Evolutionary conservation across 2,329 filamentous ascomycete genomes (phyloP).

Genomic region (Mollisiaceae sp.): DNA sequence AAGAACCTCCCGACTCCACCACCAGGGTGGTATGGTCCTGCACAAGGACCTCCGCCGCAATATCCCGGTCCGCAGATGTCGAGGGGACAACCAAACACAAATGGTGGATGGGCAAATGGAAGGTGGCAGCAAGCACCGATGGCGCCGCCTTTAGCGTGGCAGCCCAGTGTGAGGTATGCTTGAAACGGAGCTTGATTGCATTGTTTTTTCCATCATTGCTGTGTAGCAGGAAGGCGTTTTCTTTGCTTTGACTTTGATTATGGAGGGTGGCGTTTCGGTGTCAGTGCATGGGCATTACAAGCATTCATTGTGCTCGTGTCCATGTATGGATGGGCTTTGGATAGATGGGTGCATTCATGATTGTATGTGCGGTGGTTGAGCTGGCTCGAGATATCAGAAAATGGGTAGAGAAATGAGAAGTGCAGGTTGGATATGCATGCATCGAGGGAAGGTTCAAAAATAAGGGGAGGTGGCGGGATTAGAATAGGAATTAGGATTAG

Average conservation of each 20-base stretch:
- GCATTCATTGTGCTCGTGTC: background rate
- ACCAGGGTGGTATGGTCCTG: slow-evolving; percentile 23
- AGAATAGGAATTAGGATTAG: background rate
- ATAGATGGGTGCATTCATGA: background rate
- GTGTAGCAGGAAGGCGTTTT: background rate
- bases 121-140: slow-evolving; percentile 23
- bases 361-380: background rate
- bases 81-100: background rate
- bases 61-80: background rate
- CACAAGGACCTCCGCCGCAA: background rate
- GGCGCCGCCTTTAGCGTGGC: slow-evolving; percentile 21
- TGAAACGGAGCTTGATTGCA: slow-evolving; percentile 14
- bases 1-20: slow-evolving; percentile 24
- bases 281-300: background rate
- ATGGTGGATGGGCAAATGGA: slow-evolving; percentile 26
- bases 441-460: background rate
- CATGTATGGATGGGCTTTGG: background rate
- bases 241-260: background rate
- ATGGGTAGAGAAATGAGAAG: background rate
- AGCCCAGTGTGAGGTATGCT: slow-evolving; percentile 31
- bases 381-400: background rate
- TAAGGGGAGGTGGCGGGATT: too few species aligned
- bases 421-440: background rate
- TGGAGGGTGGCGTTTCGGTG: background rate
- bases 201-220: background rate